Percentiles rank a stretch among this genome's conserved stretches.
Conservation (phyloP, 2,329 filamentous ascomycete genomes). For the Ophiostoma montium region DNA sequence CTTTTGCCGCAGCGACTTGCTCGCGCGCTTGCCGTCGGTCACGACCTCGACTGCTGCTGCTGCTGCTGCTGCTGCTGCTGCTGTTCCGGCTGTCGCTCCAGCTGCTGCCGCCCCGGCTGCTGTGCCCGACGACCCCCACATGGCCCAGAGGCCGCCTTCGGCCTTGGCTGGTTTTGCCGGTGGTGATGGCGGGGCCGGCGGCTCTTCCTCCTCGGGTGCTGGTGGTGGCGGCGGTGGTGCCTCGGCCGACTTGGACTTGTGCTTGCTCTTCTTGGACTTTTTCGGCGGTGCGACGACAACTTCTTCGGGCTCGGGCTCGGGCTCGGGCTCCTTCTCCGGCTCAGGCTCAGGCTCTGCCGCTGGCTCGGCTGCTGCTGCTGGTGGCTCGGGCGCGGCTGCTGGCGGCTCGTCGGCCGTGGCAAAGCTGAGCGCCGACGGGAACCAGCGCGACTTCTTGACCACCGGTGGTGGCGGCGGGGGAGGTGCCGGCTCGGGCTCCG, state of each 20-base stretch:
- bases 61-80: not conserved
- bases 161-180: constrained; percentile 64
- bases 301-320: constrained; percentile 23
- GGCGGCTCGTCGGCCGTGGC: constrained; percentile 9
- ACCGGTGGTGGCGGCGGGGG: constrained; percentile 3
- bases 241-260: constrained; percentile 17
- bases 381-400: not conserved
- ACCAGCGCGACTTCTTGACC: constrained; percentile 13
- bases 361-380: not conserved
- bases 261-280: constrained; percentile 28
- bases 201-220: constrained; percentile 25
- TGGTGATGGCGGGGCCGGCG: constrained; percentile 34
- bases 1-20: constrained; percentile 22
- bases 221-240: constrained; percentile 23
- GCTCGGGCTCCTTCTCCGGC: not conserved
- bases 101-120: constrained; percentile 13
- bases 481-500: constrained; percentile 1
- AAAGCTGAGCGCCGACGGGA: constrained; percentile 12
- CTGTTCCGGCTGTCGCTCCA: not conserved
- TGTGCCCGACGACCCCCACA: constrained; percentile 40
- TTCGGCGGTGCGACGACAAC: constrained; percentile 33
- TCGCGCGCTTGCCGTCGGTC: constrained; percentile 22
- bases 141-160: constrained; percentile 56
- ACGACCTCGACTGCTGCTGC: no score
- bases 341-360: constrained; percentile 8